phyloP scores from a whole-genome alignment of 1,139 yeast species.

The Taphrina betulina region DNA sequence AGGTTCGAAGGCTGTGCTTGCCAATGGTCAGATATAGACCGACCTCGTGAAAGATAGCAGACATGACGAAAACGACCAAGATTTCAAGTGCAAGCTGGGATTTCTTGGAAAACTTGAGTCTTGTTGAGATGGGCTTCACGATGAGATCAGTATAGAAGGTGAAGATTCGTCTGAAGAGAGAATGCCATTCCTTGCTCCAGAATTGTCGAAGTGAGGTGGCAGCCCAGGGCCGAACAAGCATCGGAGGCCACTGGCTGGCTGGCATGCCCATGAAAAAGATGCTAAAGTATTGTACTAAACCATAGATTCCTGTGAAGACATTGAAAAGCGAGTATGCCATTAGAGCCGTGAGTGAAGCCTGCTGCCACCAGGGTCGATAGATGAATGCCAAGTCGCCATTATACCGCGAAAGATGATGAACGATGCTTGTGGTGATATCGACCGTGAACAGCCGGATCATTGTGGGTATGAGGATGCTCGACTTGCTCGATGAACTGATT shows the following conservation, averaged over 20 bases:
- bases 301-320: constrained; percentile 8
- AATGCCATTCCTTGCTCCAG: constrained; percentile 14
- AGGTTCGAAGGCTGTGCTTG: constrained; percentile 5
- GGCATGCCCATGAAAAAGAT: constrained; percentile 2
- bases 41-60: constrained; percentile 10
- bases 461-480: constrained; percentile 4
- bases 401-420: constrained; percentile 3
- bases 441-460: not conserved
- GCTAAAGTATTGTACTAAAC: constrained; percentile 10
- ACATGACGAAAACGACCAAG: constrained; percentile 9
- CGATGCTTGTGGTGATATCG: not conserved
- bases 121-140: not conserved
- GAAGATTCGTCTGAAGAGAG: constrained; percentile 12
- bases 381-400: not conserved
- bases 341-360: not conserved
- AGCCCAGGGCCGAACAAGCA: constrained; percentile 7
- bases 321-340: constrained; percentile 6
- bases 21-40: constrained; percentile 9
- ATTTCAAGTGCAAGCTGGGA: not conserved
- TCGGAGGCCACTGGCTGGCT: constrained; percentile 18
- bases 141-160: constrained; percentile 9
- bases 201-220: constrained; percentile 9
- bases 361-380: constrained; percentile 12
- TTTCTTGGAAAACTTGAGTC: not conserved
- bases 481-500: not conserved